Base-by-base conservation (phyloP, 2,329 filamentous ascomycete genomes). In the Ilyonectria mors-panacis region DNA sequence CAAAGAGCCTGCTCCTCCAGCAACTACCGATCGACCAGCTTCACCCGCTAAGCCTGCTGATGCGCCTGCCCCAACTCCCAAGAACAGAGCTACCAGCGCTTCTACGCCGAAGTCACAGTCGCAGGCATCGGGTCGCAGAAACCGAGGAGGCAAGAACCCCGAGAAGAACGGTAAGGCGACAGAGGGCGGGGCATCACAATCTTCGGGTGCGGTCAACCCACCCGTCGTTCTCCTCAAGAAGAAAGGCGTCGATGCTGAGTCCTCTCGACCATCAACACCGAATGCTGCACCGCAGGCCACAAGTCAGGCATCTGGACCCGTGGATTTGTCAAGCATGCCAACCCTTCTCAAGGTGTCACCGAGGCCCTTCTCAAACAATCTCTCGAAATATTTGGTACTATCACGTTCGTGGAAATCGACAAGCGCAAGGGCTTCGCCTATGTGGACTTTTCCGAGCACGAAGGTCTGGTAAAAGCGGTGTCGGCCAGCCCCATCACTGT, bases 381-480 rank as follows among this genome's bases (percentile, higher is more conserved):
- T 1, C 89, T 98, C 77, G 87, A 91, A 50, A 81, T 83, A 0
- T 97, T 94, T 73, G 95, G 95, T 2, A 80, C 88, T 1, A 88
- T 98, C 51, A 89, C 89, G 0, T 92, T 90, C 71, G 93, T 97
- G 19, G 95, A 98, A 75, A 95, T 98, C 60, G 95, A 98, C 78
- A 95, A 94, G 80, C 93, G 95, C 76, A 98, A 98, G 80, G 94
- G 94, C 0, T 97, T 97, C 75, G 95, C 94, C 2, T 97, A 98
- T 78, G 92, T 97, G 44, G 93, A 97, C 70, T 98, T 98, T 82
- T 87, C 88, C 10, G 91, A 94, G 23, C 87, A 91, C 1, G 89
- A 91, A 9, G 87, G 88, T 10, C 85, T 98, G 28, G 88, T 89
- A 74, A 94, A 93, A 76, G 95, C 95, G 6, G 90, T 97, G 76